phyloP scores from a whole-genome alignment of 1,284 basidiomycete genomes.

The Ustilago cynodontis region DNA sequence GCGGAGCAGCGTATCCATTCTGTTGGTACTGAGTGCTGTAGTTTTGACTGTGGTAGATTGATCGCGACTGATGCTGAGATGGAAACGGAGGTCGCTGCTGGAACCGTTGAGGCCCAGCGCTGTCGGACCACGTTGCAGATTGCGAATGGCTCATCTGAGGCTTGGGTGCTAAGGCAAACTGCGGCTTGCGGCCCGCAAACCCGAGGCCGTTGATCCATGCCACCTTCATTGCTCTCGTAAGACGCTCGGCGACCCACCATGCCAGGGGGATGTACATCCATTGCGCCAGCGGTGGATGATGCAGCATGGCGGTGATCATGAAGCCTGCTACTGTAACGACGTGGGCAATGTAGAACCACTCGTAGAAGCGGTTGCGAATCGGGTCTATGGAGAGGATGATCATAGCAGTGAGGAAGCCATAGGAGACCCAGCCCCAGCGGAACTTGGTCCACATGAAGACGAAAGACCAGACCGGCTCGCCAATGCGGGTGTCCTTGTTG shows the following conservation, averaged over 20 bases:
- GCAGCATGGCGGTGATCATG: constrained; percentile 65
- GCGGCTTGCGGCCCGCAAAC: constrained; percentile 62
- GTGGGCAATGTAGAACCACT: constrained; percentile 81
- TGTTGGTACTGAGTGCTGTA: constrained; percentile 12
- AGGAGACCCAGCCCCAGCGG: constrained; percentile 80
- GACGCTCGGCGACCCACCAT: constrained; percentile 75
- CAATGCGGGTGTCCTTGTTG: constrained; percentile 72
- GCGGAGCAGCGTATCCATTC: constrained; percentile 1
- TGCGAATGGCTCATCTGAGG: constrained; percentile 26
- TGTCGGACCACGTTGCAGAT: constrained; percentile 15
- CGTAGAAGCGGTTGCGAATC: constrained; percentile 79
- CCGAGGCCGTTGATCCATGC: constrained; percentile 76
- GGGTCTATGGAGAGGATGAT: constrained; percentile 77
- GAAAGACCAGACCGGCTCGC: constrained; percentile 75
- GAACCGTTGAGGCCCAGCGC: constrained; percentile 12
- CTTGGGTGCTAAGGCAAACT: constrained; percentile 48
- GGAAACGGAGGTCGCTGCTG: constrained; percentile 14
- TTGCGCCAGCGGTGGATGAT: constrained; percentile 75
- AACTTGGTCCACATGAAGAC: constrained; percentile 80
- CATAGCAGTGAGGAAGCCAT: constrained; percentile 78
- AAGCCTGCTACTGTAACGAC: constrained; percentile 72
- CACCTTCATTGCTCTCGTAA: constrained; percentile 76
- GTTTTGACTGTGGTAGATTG: constrained; percentile 4
- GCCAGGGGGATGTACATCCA: constrained; percentile 67
- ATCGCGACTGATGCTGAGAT: constrained; percentile 10